Conservation (phyloP, 768 basidiomycete species). For the Filobasidium floriforme region DNA sequence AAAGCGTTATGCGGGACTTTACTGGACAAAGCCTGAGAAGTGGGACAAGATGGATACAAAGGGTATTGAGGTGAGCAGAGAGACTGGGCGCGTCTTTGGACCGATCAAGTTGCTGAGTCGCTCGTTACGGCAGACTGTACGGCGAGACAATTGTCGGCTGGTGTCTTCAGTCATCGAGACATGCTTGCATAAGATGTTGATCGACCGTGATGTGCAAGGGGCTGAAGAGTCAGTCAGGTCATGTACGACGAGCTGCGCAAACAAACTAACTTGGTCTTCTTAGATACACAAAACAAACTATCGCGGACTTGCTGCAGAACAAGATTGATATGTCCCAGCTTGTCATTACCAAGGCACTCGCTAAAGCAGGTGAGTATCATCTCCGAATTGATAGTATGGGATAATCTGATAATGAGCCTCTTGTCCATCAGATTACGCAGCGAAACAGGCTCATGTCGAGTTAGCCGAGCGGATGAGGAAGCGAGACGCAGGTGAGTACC, state of each 20-base stretch:
- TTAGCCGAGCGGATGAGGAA: constrained; percentile 91
- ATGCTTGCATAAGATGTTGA: constrained; percentile 94
- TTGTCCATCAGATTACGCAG: constrained; percentile 70
- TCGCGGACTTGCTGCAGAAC: constrained; percentile 89
- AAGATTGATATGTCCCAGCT: constrained; percentile 98
- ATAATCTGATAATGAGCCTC: not conserved
- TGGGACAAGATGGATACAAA: constrained; percentile 99
- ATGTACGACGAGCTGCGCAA: not conserved
- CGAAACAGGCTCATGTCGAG: constrained; percentile 83
- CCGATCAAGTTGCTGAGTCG: not conserved
- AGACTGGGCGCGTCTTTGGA: not conserved
- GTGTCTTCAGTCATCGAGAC: constrained; percentile 98
- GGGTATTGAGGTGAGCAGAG: constrained; percentile 79
- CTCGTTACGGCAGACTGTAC: constrained; percentile 64
- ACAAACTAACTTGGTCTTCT: not conserved
- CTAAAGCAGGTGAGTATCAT: constrained; percentile 64
- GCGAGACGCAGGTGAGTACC: constrained; percentile 75
- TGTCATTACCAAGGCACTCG: constrained; percentile 93
- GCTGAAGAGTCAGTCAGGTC: constrained; percentile 72
- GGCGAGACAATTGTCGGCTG: constrained; percentile 95
- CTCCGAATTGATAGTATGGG: not conserved
- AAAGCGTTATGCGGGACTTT: constrained; percentile 95
- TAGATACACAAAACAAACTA: constrained; percentile 87
- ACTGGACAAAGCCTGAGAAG: constrained; percentile 92
- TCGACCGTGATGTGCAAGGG: constrained; percentile 84